phyloP scores from a whole-genome alignment of 1,284 basidiomycete species.

The Melampsora americana region DNA sequence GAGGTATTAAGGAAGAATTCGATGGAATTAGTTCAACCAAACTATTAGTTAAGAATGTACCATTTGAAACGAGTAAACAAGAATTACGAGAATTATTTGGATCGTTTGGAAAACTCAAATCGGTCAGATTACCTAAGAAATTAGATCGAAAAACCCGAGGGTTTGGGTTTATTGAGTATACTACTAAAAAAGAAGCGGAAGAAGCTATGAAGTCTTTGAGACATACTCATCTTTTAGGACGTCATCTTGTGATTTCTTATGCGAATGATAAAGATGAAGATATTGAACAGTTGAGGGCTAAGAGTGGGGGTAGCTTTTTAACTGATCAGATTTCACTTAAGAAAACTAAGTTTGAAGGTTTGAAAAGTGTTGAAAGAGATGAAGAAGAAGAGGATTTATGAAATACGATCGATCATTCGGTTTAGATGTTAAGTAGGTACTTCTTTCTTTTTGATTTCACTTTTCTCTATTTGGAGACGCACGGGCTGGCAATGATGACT shows the following conservation, averaged over 20 bases:
- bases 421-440: background rate
- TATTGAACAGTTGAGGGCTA: constrained; percentile 70
- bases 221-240: constrained; percentile 91
- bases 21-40: constrained; percentile 67
- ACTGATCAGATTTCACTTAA: background rate
- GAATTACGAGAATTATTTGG: constrained; percentile 83
- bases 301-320: constrained; percentile 67
- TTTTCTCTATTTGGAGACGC: background rate
- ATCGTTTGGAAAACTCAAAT: constrained; percentile 85
- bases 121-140: constrained; percentile 80
- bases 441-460: background rate
- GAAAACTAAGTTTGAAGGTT: constrained; percentile 38
- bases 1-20: constrained; percentile 54
- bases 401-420: background rate
- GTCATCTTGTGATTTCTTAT: constrained; percentile 93
- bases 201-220: constrained; percentile 76
- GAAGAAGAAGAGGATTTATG: background rate
- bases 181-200: constrained; percentile 78
- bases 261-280: constrained; percentile 73
- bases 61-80: constrained; percentile 91
- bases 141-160: constrained; percentile 80
- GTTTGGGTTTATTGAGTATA: constrained; percentile 93
- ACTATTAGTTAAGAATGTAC: constrained; percentile 94
- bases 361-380: background rate
- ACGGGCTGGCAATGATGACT: background rate